These are phyloP conservation scores for Tetradesmus obliquus DNA, from an alignment of 139 green algal genomes.

Conservation along the genomic window DNA sequence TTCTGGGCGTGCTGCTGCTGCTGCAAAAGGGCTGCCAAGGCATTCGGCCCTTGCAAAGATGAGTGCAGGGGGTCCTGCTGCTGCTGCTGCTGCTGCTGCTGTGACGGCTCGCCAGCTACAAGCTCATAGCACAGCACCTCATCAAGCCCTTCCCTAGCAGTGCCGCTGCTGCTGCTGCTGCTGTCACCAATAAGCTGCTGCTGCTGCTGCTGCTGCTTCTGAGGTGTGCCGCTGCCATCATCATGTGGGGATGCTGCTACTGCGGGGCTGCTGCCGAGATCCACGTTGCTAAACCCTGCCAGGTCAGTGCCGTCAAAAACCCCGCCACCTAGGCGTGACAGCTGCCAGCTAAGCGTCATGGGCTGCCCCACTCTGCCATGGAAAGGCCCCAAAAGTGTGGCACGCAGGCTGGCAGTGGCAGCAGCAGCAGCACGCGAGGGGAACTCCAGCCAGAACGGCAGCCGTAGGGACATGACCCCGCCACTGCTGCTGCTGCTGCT, in stretches of 20 bases:
- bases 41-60: background rate
- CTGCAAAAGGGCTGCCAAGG: background rate
- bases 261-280: background rate
- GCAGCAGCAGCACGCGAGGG: constrained; percentile 1
- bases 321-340: background rate
- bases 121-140: constrained; percentile 33
- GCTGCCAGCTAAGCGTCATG: constrained; percentile 22
- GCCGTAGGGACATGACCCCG: background rate
- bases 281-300: constrained; percentile 11
- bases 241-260: background rate
- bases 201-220: background rate
- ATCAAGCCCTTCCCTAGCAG: background rate
- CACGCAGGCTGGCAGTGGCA: background rate
- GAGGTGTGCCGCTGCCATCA: background rate
- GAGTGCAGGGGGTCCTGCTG: background rate
- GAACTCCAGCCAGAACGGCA: constrained; percentile 42
- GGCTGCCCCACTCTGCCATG: background rate
- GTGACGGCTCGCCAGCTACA: background rate
- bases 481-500: background rate
- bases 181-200: background rate
- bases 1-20: background rate
- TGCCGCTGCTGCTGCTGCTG: background rate
- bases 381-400: constrained; percentile 30
- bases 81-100: background rate
- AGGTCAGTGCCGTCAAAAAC: background rate